These are phyloP conservation scores for Leptographium flavum DNA, from an alignment of 2,329 filamentous ascomycete genomes.

Conservation along the genomic window DNA sequence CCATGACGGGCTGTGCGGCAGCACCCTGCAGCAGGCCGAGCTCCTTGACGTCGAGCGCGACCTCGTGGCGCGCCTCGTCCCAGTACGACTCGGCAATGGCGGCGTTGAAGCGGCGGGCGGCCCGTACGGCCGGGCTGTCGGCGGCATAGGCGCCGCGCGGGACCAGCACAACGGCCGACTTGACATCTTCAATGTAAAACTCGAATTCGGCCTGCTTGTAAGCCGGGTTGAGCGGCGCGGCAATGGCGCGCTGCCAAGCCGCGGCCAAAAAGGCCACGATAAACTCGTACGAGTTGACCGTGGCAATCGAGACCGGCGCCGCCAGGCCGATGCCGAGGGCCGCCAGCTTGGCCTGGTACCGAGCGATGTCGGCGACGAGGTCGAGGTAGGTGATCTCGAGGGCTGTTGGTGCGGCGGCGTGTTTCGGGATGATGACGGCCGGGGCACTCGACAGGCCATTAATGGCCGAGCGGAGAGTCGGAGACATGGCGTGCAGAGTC, in stretches of 20 bases:
- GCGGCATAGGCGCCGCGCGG: constrained; percentile 54
- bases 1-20: constrained; percentile 23
- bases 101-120: constrained; percentile 64
- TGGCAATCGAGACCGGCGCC: constrained; percentile 67
- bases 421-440: constrained; percentile 58
- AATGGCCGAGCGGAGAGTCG: constrained; percentile 37
- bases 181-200: constrained; percentile 82
- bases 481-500: constrained; percentile 17
- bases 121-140: constrained; percentile 57
- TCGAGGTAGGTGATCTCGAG: constrained; percentile 57
- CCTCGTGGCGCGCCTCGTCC: constrained; percentile 47
- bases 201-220: constrained; percentile 88
- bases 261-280: constrained; percentile 77
- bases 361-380: constrained; percentile 48
- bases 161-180: constrained; percentile 63
- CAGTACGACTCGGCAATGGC: constrained; percentile 83
- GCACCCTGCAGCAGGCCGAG: constrained; percentile 45
- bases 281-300: constrained; percentile 78
- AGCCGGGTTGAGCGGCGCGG: constrained; percentile 73
- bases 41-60: constrained; percentile 68
- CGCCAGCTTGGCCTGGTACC: constrained; percentile 68
- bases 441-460: constrained; percentile 28
- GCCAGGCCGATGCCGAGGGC: constrained; percentile 54
- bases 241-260: constrained; percentile 71
- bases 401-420: constrained; percentile 22